A percentile compares a stretch with the other conserved stretches of the same genome.
Conservation (phyloP, 139 green algal species). For the Medakamo hakoo region DNA sequence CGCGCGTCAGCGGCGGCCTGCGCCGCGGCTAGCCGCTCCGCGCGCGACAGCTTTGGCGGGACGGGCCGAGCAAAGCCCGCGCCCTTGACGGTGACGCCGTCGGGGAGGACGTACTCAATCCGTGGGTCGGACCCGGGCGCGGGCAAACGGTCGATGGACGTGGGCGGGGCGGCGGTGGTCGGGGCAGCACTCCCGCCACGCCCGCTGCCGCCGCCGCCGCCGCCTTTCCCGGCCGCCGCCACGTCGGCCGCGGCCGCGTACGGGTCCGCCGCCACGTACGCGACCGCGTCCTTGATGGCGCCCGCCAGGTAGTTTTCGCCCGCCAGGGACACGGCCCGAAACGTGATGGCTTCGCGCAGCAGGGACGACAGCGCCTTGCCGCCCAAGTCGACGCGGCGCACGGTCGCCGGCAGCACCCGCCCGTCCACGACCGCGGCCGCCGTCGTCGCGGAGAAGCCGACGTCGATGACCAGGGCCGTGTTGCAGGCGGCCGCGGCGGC, state of each 20-base stretch:
- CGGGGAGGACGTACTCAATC: neutral
- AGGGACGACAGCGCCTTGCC: slow-evolving; percentile 79
- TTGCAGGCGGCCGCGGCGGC: slow-evolving; percentile 1
- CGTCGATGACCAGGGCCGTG: slow-evolving; percentile 24
- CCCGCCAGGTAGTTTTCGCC: neutral
- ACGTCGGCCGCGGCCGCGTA: neutral
- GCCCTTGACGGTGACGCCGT: neutral
- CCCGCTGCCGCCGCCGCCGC: no score
- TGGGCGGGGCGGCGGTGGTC: no score
- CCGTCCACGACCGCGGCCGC: slow-evolving; percentile 23
- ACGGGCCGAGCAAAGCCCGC: no score
- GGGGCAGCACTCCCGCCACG: no score
- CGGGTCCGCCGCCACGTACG: neutral
- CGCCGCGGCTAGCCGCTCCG: no score
- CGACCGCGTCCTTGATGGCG: neutral
- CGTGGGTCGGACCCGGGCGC: no score
- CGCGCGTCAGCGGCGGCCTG: no score
- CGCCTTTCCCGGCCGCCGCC: no score
- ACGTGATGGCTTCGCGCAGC: slow-evolving; percentile 64
- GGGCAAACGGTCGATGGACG: no score
- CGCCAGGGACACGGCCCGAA: neutral
- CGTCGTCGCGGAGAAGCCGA: slow-evolving; percentile 39
- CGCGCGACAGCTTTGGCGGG: no score
- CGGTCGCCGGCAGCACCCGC: slow-evolving; percentile 8
- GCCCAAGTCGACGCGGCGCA: slow-evolving; percentile 54